Evolutionary conservation across 2,329 filamentous ascomycete genomes (phyloP).

Genomic region (Sclerotinia spermophila): DNA sequence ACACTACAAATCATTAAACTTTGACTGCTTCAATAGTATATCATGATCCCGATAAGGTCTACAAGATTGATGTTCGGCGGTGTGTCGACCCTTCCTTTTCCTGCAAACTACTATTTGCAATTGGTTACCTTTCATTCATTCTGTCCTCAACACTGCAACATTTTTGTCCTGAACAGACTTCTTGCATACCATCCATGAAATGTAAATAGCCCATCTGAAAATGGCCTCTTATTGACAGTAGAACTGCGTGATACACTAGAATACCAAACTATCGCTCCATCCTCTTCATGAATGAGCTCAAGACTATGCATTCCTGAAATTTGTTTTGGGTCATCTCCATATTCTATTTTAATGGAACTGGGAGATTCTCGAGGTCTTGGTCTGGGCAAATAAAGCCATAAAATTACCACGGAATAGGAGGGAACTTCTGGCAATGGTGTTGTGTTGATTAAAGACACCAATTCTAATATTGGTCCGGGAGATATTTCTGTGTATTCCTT

Average conservation of each 20-base stretch:
- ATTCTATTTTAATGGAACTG: constrained; percentile 25
- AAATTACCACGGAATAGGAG: constrained; percentile 23
- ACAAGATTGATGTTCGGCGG: background rate
- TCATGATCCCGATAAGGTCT: background rate
- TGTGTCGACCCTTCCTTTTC: background rate
- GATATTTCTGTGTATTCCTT: background rate
- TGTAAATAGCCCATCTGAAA: background rate
- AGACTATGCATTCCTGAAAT: constrained; percentile 27
- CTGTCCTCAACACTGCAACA: background rate
- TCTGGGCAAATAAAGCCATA: constrained; percentile 19
- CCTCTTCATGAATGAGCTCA: background rate
- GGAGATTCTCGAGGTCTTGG: background rate
- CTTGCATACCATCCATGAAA: constrained; percentile 6
- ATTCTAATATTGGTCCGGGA: background rate
- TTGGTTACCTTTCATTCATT: background rate
- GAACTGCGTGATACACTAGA: background rate
- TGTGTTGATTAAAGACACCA: background rate
- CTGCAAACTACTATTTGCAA: background rate
- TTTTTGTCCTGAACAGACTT: background rate
- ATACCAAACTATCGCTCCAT: background rate
- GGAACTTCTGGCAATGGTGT: constrained; percentile 18
- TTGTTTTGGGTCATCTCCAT: constrained; percentile 20
- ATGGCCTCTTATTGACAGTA: background rate
- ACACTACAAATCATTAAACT: background rate
- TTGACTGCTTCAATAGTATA: background rate